Evolutionary conservation across 441 rosid genomes (phyloP).

Genomic region (Breynia disticha): DNA sequence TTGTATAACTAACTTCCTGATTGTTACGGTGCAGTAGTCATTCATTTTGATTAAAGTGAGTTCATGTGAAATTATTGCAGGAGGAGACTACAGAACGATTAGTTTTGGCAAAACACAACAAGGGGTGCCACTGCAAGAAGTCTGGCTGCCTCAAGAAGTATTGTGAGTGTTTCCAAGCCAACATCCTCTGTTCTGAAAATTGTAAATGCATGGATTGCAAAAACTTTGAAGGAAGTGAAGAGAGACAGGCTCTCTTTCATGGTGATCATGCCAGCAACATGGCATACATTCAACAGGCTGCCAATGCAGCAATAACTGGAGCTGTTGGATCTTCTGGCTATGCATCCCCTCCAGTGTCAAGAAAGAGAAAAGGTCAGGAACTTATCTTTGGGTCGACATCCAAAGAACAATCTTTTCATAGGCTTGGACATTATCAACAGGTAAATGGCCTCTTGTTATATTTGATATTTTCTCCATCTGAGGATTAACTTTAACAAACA

Average conservation of each 20-base stretch:
- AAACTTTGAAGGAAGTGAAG: slow-evolving; percentile 89
- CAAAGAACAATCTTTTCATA: slow-evolving; percentile 56
- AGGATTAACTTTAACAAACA: neutral
- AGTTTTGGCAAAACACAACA: slow-evolving; percentile 68
- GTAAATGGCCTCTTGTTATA: slow-evolving; percentile 25
- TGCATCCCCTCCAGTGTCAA: slow-evolving; percentile 58
- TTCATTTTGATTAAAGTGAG: neutral
- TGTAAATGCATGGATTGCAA: slow-evolving; percentile 96
- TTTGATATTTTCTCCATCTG: neutral
- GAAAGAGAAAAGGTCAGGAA: slow-evolving; percentile 85
- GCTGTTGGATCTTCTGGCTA: slow-evolving; percentile 74
- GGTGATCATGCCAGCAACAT: slow-evolving; percentile 63
- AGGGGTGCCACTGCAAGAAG: slow-evolving; percentile 93
- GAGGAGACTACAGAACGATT: slow-evolving; percentile 54
- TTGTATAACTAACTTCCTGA: too few species aligned
- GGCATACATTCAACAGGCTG: slow-evolving; percentile 69
- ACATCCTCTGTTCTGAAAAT: slow-evolving; percentile 83
- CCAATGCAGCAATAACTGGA: slow-evolving; percentile 82
- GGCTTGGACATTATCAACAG: slow-evolving; percentile 65
- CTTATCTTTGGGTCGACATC: slow-evolving; percentile 46
- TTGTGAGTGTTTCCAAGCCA: slow-evolving; percentile 94
- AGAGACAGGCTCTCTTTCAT: slow-evolving; percentile 56
- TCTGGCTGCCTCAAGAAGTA: slow-evolving; percentile 95
- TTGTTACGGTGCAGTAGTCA: too few species aligned
- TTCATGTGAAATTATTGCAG: slow-evolving; percentile 26